These are phyloP conservation scores for Acanthamoeba castellanii DNA, from an alignment of 208 protist species.

Conservation along the genomic window DNA sequence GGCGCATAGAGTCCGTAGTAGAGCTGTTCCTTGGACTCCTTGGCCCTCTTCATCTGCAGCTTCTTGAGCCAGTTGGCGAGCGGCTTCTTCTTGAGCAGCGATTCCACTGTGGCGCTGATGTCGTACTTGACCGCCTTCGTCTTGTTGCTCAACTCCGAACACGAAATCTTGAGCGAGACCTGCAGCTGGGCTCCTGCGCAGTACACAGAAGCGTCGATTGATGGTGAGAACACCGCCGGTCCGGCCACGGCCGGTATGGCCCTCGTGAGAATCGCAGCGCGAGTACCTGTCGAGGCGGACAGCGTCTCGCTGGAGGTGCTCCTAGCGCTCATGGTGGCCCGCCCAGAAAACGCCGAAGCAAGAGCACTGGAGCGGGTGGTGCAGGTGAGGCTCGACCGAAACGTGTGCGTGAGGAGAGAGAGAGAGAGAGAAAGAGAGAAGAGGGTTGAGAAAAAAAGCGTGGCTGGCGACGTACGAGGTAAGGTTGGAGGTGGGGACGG, in stretches of 20 bases:
- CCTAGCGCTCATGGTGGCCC: background rate
- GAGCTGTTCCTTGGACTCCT: background rate
- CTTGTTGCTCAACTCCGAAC: background rate
- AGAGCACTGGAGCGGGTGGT: background rate
- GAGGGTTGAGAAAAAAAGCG: too few relatives aligned
- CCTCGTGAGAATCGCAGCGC: too few relatives aligned
- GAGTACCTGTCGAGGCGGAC: too few relatives aligned
- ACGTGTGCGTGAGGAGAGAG: background rate
- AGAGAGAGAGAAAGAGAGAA: too few relatives aligned
- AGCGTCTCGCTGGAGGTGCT: background rate
- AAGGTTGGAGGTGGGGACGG: background rate
- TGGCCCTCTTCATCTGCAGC: background rate
- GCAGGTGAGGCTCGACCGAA: background rate
- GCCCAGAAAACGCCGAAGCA: background rate
- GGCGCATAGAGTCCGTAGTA: background rate
- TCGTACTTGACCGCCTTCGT: constrained; percentile 9
- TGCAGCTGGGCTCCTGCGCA: background rate
- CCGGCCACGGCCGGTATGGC: too few relatives aligned
- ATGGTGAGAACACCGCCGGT: too few relatives aligned
- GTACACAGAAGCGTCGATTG: background rate
- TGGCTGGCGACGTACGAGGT: background rate
- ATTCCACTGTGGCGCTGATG: background rate
- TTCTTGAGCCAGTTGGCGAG: constrained; percentile 8
- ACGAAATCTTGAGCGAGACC: background rate
- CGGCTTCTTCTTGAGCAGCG: background rate